These are phyloP conservation scores for Hippophae tibetana DNA, from an alignment of 306 rosid genomes.

Conservation along the genomic window DNA sequence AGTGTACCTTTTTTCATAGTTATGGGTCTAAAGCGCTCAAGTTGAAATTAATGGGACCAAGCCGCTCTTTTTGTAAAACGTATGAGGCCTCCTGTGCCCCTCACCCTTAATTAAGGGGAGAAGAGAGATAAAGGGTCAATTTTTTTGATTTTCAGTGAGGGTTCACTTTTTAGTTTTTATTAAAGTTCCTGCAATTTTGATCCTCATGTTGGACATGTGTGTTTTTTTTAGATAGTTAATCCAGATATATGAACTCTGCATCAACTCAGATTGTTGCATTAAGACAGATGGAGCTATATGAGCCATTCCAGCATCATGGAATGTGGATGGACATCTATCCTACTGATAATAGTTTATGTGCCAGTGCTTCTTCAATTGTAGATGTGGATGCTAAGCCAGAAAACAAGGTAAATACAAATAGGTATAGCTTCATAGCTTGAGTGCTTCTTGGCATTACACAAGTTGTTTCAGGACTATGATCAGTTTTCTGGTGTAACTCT, in stretches of 20 bases:
- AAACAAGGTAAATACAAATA: conserved; percentile 34
- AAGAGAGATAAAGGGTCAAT: too few species aligned
- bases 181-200: not conserved
- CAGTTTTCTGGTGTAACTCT: conserved; percentile 12
- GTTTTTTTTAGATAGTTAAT: not conserved
- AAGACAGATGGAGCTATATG: conserved; percentile 63
- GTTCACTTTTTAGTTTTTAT: too few species aligned
- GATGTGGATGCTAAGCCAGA: conserved; percentile 37
- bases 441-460: not conserved
- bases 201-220: not conserved
- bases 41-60: too few species aligned
- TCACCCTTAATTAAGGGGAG: too few species aligned
- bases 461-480: not conserved
- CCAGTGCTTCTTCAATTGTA: conserved; percentile 38
- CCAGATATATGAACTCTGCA: conserved; percentile 48
- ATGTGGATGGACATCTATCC: conserved; percentile 62
- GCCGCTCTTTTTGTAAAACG: too few species aligned
- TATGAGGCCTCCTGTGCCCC: too few species aligned
- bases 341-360: conserved; percentile 32
- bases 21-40: too few species aligned
- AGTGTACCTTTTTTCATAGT: too few species aligned
- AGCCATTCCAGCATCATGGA: conserved; percentile 64
- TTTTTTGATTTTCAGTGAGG: too few species aligned
- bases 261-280: conserved; percentile 44
- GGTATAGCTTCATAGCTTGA: not conserved